phyloP scores from a whole-genome alignment of 2,329 filamentous ascomycete genomes.

The Beauveria asiatica region DNA sequence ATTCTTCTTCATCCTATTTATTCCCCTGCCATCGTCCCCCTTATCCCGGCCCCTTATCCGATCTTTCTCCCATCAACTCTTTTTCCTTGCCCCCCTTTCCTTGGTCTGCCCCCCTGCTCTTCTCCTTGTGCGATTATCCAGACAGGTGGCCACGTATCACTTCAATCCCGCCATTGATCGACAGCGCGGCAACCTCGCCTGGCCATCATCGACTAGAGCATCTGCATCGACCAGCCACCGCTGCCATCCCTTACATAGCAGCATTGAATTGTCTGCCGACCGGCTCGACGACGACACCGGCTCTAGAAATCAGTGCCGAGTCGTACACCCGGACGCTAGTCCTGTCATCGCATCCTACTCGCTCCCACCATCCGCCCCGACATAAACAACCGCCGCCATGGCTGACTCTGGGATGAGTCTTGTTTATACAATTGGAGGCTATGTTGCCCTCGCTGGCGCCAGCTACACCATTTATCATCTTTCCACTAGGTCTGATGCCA shows the following conservation, averaged over 20 bases:
- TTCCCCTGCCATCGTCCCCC: not conserved
- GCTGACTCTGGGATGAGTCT: slow-evolving; percentile 25
- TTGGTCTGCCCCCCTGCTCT: not conserved
- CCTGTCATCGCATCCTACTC: slow-evolving; percentile 1
- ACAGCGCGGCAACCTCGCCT: slow-evolving; percentile 8
- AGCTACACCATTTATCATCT: slow-evolving; percentile 28
- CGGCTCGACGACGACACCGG: not conserved
- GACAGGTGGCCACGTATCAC: slow-evolving; percentile 5
- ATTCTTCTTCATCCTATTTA: not conserved
- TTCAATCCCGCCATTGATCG: not conserved
- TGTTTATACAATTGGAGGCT: slow-evolving; percentile 29
- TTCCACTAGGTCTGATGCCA: slow-evolving; percentile 24
- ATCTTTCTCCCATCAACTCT: slow-evolving; percentile 7
- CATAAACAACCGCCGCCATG: slow-evolving; percentile 18
- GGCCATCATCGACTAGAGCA: slow-evolving; percentile 6
- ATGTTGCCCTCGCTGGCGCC: slow-evolving; percentile 28
- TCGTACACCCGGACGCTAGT: slow-evolving; percentile 17
- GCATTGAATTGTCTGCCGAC: not conserved
- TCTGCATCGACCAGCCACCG: not conserved
- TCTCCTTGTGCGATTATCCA: not conserved
- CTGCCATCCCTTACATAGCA: not conserved
- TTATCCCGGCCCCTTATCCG: not conserved
- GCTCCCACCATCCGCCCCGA: not conserved
- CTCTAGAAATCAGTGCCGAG: not conserved
- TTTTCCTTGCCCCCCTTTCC: not conserved